Evolutionary conservation across 1,284 basidiomycete species (phyloP).

Genomic region (Cryptococcus wingfieldii): DNA sequence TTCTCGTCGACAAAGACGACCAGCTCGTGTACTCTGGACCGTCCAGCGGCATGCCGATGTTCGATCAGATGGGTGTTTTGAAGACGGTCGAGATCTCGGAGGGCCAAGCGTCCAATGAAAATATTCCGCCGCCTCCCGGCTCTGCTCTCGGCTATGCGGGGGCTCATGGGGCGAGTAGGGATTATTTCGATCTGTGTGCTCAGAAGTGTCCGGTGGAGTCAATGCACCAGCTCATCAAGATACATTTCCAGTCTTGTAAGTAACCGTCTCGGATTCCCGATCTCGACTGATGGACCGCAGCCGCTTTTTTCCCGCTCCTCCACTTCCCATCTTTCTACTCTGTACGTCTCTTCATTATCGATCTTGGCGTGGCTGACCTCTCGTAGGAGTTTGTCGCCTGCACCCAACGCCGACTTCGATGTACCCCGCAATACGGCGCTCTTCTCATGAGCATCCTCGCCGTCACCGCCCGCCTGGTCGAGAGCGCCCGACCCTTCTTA

Average conservation of each 20-base stretch:
- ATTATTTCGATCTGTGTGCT: slow-evolving; percentile 14
- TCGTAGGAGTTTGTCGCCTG: slow-evolving; percentile 11
- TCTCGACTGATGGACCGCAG: not conserved
- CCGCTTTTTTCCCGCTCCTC: slow-evolving; percentile 14
- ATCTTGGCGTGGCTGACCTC: not conserved
- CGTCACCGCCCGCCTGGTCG: slow-evolving; percentile 10
- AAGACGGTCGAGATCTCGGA: slow-evolving; percentile 12
- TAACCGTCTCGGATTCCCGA: not conserved
- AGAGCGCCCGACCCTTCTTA: slow-evolving; percentile 1
- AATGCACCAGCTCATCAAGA: slow-evolving; percentile 9
- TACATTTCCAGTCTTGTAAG: slow-evolving; percentile 11
- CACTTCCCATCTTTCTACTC: slow-evolving; percentile 12
- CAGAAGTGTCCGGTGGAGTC: slow-evolving; percentile 9
- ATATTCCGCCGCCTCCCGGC: slow-evolving; percentile 7
- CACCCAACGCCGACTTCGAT: slow-evolving; percentile 9
- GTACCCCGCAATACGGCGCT: slow-evolving; percentile 13
- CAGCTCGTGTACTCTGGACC: slow-evolving; percentile 14
- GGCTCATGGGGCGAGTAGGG: slow-evolving; percentile 1
- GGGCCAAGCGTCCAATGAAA: not conserved
- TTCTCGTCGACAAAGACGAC: slow-evolving; percentile 13
- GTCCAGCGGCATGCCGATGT: slow-evolving; percentile 12
- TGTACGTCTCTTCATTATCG: not conserved
- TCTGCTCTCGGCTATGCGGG: slow-evolving; percentile 6
- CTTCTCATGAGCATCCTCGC: slow-evolving; percentile 15
- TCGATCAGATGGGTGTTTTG: slow-evolving; percentile 11